Base-by-base conservation (phyloP, 768 basidiomycete genomes). In the Xerocomellus amylosporus region DNA sequence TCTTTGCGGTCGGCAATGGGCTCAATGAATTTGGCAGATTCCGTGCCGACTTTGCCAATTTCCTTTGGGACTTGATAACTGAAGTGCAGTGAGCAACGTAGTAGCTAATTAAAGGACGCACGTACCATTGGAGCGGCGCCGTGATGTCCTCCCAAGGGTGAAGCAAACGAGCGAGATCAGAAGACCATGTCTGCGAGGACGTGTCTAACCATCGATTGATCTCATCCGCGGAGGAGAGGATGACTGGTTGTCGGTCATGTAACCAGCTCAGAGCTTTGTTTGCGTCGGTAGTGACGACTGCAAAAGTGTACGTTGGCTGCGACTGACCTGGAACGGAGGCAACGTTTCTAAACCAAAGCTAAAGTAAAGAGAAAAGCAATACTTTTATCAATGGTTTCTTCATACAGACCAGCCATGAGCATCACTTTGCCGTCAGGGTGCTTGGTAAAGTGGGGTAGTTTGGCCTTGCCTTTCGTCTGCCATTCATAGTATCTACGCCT, bases 61-160 rank as follows among this genome's bases (percentile, higher is more conserved):
- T 97, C 95, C 59, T 82, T 83, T 0, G 91, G 91, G 1, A 97
- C 95, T 53, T 82, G 83, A 65, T 95, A 97, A 64, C 93, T 95
- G 58, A 3, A 37, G 17, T n/a, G 5, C 26, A 5, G 15, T 61
- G 44, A 56, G 39, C 5, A 24, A 41, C 8, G 10, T 9, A 14
- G 38, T 5, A 5, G 33, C 12, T 9, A 40, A 28, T 22, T 10
- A 34, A 30, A 12, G 3, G 19, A 43, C 39, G 34, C 14, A 72
- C 82, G 46, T 58, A 92, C 90, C 88, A 93, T 55, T 87, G 82
- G 1, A 96, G 74, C 8, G 81, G 76, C 30, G 74, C 72, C 13
- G 63, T 62, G 4, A 61, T 40, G 51, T 84, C 80, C 19, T 79
- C 71, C 68, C 83, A 85, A 5, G 88, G 84, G 53, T 79, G 73